Conservation (phyloP, 192 early-diverging fungal genomes). For the Chytriomyces confervae region DNA sequence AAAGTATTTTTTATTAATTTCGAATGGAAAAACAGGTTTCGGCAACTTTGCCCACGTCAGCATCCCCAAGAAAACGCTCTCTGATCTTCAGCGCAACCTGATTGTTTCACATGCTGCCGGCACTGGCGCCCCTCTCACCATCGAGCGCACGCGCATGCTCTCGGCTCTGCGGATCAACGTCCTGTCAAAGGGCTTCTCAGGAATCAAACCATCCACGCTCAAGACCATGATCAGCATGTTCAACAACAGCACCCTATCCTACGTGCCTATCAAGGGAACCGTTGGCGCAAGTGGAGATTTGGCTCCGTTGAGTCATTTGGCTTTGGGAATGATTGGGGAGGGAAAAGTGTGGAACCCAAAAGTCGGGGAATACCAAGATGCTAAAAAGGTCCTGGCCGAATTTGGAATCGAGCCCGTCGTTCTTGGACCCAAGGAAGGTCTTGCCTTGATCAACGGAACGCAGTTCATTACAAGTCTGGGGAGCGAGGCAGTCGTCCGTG, state of each 20-base stretch:
- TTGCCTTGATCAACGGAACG: constrained; percentile 39
- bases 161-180: constrained; percentile 28
- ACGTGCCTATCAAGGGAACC: constrained; percentile 30
- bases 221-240: constrained; percentile 31
- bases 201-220: constrained; percentile 21
- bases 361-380: constrained; percentile 7
- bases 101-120: constrained; percentile 36
- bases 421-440: constrained; percentile 32
- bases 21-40: constrained; percentile 9
- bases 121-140: constrained; percentile 29
- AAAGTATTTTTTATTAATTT: background rate
- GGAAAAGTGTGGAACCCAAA: constrained; percentile 36
- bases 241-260: constrained; percentile 16
- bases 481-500: constrained; percentile 29
- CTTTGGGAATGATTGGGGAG: constrained; percentile 31
- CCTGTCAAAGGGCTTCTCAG: constrained; percentile 28
- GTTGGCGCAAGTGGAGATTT: constrained; percentile 35
- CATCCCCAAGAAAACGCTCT: constrained; percentile 19
- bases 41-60: constrained; percentile 36
- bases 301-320: constrained; percentile 31
- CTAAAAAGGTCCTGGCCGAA: constrained; percentile 21
- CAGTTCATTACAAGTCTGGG: constrained; percentile 33
- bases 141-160: constrained; percentile 37
- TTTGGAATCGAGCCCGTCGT: constrained; percentile 16
- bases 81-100: constrained; percentile 25